Conservation (phyloP, 306 rosid genomes). For the Cajanus cajan region DNA sequence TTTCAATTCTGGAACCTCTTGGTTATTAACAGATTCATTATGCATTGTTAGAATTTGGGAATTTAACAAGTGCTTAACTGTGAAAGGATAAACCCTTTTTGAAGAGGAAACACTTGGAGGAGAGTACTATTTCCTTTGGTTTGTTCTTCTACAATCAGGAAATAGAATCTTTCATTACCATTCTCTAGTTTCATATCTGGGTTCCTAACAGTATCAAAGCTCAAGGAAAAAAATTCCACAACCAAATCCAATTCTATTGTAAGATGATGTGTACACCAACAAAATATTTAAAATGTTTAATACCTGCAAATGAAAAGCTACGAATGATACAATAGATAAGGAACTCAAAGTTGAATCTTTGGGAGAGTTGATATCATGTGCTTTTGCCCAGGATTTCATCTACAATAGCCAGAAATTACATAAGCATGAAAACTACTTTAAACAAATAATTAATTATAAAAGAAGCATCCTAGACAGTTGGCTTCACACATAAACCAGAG, state of each 20-base stretch:
- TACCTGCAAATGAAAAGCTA: constrained; percentile 59
- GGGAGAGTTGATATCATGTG: constrained; percentile 47
- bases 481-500: neutral
- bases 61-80: neutral
- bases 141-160: neutral
- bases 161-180: neutral
- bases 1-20: too few species aligned
- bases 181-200: neutral
- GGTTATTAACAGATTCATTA: neutral
- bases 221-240: neutral
- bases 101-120: neutral
- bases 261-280: neutral
- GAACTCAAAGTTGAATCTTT: constrained; percentile 48
- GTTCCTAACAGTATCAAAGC: neutral
- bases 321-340: constrained; percentile 42
- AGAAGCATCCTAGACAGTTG: neutral
- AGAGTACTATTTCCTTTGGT: neutral
- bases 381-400: constrained; percentile 57
- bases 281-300: constrained; percentile 7
- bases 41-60: neutral
- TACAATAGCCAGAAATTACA: constrained; percentile 30
- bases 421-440: neutral
- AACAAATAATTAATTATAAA: neutral
- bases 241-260: constrained; percentile 3
- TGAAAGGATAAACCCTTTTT: neutral